These are phyloP conservation scores for Platanthera guangdongensis DNA, from an alignment of 106 monocot species.

Conservation along the genomic window DNA sequence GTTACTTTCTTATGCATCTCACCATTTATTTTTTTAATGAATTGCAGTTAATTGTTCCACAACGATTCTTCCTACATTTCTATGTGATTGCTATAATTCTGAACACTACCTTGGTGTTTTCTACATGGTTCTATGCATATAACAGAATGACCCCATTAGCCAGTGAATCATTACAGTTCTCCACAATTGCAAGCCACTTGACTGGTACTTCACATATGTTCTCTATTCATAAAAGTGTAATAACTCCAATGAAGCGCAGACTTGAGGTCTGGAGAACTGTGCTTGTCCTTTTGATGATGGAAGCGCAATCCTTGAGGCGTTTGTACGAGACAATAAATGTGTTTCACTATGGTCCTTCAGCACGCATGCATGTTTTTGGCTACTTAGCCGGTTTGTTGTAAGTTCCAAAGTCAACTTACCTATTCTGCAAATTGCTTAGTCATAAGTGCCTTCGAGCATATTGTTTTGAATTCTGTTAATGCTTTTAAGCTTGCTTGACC, in stretches of 20 bases:
- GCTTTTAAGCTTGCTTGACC: neutral
- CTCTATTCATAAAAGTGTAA: conserved; percentile 16
- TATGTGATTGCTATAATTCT: conserved; percentile 35
- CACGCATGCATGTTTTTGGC: conserved; percentile 64
- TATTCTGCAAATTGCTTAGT: neutral
- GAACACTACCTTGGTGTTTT: conserved; percentile 29
- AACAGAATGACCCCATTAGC: conserved; percentile 29
- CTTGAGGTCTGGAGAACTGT: conserved; percentile 43
- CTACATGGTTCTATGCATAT: conserved; percentile 54
- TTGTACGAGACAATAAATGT: conserved; percentile 61
- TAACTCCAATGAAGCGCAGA: conserved; percentile 10
- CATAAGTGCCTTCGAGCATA: neutral
- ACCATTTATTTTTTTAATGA: neutral
- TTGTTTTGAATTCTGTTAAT: neutral
- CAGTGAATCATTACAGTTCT: conserved; percentile 17
- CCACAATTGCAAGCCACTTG: conserved; percentile 34
- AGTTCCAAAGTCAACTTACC: conserved; percentile 12
- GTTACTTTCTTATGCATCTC: neutral
- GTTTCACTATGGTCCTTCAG: conserved; percentile 55
- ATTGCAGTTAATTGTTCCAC: conserved; percentile 59
- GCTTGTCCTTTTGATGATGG: conserved; percentile 69
- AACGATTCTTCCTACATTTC: conserved; percentile 62
- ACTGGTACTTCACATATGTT: conserved; percentile 33
- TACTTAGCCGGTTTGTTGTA: conserved; percentile 77
- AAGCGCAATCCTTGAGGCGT: conserved; percentile 62